Base-by-base conservation (phyloP, 129 eudicot species). In the Flaveria robusta region DNA sequence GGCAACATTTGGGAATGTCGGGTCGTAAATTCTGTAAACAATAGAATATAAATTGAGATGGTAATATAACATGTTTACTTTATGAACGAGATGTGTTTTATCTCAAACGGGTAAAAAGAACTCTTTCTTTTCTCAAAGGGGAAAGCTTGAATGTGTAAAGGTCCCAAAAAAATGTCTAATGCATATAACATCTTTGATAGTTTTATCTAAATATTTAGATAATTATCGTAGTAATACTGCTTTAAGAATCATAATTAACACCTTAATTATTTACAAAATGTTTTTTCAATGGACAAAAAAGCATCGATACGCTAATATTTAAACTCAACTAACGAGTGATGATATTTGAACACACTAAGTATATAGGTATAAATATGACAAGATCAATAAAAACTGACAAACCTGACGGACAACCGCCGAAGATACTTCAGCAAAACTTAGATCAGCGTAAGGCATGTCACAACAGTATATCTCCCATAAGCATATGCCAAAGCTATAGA, bases 381-480 rank as follows among this genome's bases (percentile, higher is more conserved):
- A 41, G 43, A 68, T 41, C 23, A 52, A 46, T 11, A 78, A 54
- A 72, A 10, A 70, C 0, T 9, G 54, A 69, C 89, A 19, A 69
- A 93, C 98, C 96, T 88, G 96, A 31, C 81, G 86, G 74, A 93
- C 98, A 63, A 93, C 98, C 3, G 91, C 93, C 49, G 96, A 84
- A 56, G 98, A 93, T 13, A 91, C 93, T 70, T 93, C 97, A 1
- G 98, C 98, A 68, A 93, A 93, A 81, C 98, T 93, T 52, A 90
- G 86, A 86, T 93, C 83, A 18, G 91, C 85, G 42, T 93, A 93
- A 65, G 98, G 98, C 91, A 91, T 87, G 74, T 91, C 96, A 37
- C 98, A 93, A 68, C 98, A 93, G 74, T 93, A 93, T 14, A 85
- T 86, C 77, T 93, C 98, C 97, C 98, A 93, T 72, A 93, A 82